These are phyloP conservation scores for Sphaerulina vaccinii DNA, from an alignment of 2,329 filamentous ascomycete species.

Conservation along the genomic window DNA sequence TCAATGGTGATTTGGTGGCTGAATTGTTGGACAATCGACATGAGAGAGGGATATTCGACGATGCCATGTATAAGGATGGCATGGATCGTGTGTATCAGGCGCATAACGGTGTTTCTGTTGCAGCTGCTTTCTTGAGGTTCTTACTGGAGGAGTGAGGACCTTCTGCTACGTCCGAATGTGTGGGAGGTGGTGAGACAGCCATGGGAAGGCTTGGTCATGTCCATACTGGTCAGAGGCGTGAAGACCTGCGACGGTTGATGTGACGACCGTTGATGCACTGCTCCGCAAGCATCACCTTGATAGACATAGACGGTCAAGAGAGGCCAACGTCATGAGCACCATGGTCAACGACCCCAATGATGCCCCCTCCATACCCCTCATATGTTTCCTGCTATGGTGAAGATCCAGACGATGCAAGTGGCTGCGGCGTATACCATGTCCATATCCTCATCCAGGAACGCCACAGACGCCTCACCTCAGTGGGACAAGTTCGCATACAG, in stretches of 20 bases:
- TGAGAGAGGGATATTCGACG: conserved; percentile 65
- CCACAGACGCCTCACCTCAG: conserved; percentile 1
- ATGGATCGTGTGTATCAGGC: conserved; percentile 62
- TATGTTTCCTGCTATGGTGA: too few relatives aligned
- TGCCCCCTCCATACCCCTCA: too few relatives aligned
- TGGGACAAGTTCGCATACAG: neutral
- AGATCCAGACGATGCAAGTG: neutral
- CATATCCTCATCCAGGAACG: neutral
- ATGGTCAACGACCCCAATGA: too few relatives aligned
- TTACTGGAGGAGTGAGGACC: conserved; percentile 55
- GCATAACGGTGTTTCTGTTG: conserved; percentile 79
- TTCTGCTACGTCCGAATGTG: neutral
- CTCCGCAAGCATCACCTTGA: neutral
- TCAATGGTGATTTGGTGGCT: conserved; percentile 67
- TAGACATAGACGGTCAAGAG: neutral
- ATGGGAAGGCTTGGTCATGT: too few relatives aligned
- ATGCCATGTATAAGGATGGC: conserved; percentile 67
- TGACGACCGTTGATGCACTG: too few relatives aligned
- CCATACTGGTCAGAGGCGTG: neutral
- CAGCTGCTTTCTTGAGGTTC: conserved; percentile 73
- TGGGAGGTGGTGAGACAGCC: neutral
- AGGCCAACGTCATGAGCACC: too few relatives aligned
- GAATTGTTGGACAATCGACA: conserved; percentile 67
- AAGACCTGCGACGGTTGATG: neutral
- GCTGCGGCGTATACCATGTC: neutral